Evolutionary conservation across 306 rosid genomes (phyloP).

Genomic region (Castanea crenata): DNA sequence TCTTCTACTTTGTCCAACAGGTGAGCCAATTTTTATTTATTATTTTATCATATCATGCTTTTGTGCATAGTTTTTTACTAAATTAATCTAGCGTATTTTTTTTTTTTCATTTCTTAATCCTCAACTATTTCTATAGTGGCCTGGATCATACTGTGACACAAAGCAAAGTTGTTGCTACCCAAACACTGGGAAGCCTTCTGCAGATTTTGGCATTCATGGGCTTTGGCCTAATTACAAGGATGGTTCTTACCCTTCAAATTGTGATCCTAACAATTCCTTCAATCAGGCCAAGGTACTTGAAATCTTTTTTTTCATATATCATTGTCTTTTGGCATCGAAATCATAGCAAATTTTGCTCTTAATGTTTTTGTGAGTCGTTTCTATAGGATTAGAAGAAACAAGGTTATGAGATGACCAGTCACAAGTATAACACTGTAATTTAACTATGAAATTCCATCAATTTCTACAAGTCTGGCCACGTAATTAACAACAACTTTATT

Average conservation of each 20-base stretch:
- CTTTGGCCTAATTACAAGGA: slow-evolving; percentile 74
- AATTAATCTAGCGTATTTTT: neutral
- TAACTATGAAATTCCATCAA: too few relatives aligned
- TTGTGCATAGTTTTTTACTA: neutral
- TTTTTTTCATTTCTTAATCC: neutral
- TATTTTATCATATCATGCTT: neutral
- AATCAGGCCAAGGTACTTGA: too few relatives aligned
- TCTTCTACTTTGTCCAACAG: slow-evolving; percentile 90
- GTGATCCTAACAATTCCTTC: slow-evolving; percentile 34
- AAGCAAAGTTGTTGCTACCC: slow-evolving; percentile 52
- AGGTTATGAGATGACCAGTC: too few relatives aligned
- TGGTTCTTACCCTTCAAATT: slow-evolving; percentile 72
- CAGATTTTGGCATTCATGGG: slow-evolving; percentile 80
- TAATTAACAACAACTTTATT: too few relatives aligned
- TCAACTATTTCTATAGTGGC: slow-evolving; percentile 61
- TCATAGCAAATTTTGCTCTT: too few relatives aligned
- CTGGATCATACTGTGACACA: slow-evolving; percentile 62
- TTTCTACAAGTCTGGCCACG: too few relatives aligned
- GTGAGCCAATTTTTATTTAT: slow-evolving; percentile 7
- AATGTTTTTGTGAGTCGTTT: too few relatives aligned
- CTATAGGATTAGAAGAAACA: too few relatives aligned
- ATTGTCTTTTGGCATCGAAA: too few relatives aligned
- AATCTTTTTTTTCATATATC: too few relatives aligned
- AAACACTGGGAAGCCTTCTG: slow-evolving; percentile 59
- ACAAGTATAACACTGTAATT: too few relatives aligned